Conservation (phyloP, 2,329 filamentous ascomycete species). For the Apiospora koreana region DNA sequence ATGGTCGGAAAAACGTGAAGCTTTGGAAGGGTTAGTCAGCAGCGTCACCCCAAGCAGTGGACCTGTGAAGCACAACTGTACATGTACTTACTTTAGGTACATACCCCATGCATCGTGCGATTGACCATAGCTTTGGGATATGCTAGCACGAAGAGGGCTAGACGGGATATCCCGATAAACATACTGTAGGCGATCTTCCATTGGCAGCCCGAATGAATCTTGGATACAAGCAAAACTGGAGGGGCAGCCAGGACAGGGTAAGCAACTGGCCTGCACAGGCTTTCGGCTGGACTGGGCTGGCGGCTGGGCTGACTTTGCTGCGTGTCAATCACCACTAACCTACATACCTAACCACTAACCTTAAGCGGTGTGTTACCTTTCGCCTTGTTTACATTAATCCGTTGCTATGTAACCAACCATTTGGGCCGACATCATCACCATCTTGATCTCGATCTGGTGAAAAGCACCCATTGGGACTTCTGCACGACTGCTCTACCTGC, state of each 20-base stretch:
- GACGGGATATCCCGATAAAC: not conserved
- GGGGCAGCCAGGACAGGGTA: not conserved
- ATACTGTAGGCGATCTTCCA: not conserved
- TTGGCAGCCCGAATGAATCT: slow-evolving; percentile 1
- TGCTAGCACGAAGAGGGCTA: not conserved
- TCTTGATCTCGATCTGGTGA: not conserved
- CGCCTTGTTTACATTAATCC: not conserved
- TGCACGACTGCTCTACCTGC: not conserved
- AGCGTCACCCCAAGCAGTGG: not conserved
- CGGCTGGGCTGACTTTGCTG: too few relatives aligned
- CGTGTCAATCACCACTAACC: not conserved
- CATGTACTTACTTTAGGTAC: too few relatives aligned
- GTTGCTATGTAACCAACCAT: not conserved
- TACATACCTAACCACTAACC: not conserved
- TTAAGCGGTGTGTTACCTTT: not conserved
- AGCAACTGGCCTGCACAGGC: not conserved
- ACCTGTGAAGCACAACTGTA: too few relatives aligned
- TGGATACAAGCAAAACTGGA: not conserved
- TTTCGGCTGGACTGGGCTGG: too few relatives aligned
- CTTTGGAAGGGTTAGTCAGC: not conserved
- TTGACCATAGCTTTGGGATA: not conserved
- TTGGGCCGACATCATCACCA: not conserved
- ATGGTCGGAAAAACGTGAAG: not conserved
- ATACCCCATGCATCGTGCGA: too few relatives aligned
- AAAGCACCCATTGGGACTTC: not conserved